Conservation (phyloP, 2,329 filamentous ascomycete genomes). For the Arthrinium phaeospermum region DNA sequence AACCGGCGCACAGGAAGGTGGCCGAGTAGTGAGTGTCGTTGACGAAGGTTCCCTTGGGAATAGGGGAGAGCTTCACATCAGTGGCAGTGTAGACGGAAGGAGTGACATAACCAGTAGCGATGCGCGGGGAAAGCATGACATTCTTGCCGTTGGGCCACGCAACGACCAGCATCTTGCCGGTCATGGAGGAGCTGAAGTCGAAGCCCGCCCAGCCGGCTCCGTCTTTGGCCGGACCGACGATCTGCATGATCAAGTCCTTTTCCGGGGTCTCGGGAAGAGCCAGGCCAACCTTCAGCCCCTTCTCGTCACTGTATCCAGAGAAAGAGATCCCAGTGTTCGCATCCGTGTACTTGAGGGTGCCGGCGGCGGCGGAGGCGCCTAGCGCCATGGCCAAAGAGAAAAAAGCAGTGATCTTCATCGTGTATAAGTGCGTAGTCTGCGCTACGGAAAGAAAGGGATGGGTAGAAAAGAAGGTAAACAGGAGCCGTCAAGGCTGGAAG, state of each 20-base stretch:
- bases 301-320: conserved; percentile 40
- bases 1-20: conserved; percentile 58
- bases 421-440: conserved; percentile 19
- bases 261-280: conserved; percentile 53
- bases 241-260: conserved; percentile 60
- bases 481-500: conserved; percentile 24
- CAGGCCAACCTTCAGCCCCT: conserved; percentile 54
- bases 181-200: conserved; percentile 53
- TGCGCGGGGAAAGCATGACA: conserved; percentile 40
- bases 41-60: conserved; percentile 56
- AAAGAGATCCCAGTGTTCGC: conserved; percentile 53
- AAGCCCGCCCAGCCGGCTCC: conserved; percentile 55
- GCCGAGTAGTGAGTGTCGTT: conserved; percentile 59
- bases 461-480: neutral
- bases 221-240: conserved; percentile 49
- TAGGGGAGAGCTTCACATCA: conserved; percentile 48
- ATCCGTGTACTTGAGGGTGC: conserved; percentile 43
- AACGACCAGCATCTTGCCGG: conserved; percentile 52
- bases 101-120: conserved; percentile 49
- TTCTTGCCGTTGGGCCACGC: conserved; percentile 54
- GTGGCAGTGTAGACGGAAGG: conserved; percentile 50
- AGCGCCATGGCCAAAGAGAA: conserved; percentile 30
- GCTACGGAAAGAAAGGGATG: conserved; percentile 19
- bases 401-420: conserved; percentile 30
- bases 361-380: conserved; percentile 26